Evolutionary conservation across 768 basidiomycete species (phyloP).

Genomic region (Termitomyces sp.): DNA sequence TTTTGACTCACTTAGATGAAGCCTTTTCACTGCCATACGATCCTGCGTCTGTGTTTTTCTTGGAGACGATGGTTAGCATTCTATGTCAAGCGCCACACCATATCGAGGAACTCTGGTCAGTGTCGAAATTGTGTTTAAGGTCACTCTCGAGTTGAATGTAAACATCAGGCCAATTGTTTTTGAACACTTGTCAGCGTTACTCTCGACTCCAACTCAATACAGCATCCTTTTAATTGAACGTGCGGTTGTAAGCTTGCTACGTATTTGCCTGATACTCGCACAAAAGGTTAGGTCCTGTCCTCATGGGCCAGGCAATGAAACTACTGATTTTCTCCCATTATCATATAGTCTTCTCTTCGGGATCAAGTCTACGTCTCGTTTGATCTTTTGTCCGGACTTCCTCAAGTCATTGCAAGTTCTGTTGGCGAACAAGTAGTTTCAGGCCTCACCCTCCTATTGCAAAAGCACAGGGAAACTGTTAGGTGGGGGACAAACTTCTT

Average conservation of each 20-base stretch:
- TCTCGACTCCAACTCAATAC: conserved; percentile 74
- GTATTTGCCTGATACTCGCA: conserved; percentile 79
- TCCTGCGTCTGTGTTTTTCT: conserved; percentile 88
- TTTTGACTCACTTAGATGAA: conserved; percentile 29
- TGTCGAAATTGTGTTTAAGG: neutral
- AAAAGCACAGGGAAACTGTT: conserved; percentile 68
- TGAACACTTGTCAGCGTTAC: conserved; percentile 81
- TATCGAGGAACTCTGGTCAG: conserved; percentile 87
- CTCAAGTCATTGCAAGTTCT: conserved; percentile 66
- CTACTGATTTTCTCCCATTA: conserved; percentile 3
- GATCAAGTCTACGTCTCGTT: conserved; percentile 95
- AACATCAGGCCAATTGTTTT: conserved; percentile 85
- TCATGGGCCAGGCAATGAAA: neutral
- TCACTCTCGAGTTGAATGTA: neutral
- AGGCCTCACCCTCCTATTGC: conserved; percentile 75
- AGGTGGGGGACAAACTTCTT: conserved; percentile 31
- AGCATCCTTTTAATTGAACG: conserved; percentile 90
- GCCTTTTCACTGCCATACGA: conserved; percentile 79
- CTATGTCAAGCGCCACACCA: conserved; percentile 68
- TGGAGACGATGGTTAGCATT: conserved; percentile 94
- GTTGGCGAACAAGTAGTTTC: conserved; percentile 90
- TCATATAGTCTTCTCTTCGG: conserved; percentile 62
- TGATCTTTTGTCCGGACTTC: conserved; percentile 80
- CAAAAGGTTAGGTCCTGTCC: conserved; percentile 49
- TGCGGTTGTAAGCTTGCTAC: conserved; percentile 83